phyloP scores from a whole-genome alignment of 306 rosid species.

The Arachis hypogaea region DNA sequence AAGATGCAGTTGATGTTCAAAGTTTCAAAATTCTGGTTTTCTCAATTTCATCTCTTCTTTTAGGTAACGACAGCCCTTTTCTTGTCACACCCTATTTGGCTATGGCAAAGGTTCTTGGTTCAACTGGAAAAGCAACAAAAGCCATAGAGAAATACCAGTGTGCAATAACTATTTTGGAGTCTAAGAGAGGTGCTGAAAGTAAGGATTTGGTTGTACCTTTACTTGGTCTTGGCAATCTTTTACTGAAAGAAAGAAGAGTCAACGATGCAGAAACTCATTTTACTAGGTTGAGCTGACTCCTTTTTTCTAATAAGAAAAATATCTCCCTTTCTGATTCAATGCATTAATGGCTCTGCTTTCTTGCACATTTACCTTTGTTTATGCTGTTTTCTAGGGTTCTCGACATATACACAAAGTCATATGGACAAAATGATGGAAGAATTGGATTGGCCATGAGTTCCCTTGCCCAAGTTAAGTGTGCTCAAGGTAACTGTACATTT shows the following conservation, averaged over 20 bases:
- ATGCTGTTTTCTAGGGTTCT: constrained; percentile 56
- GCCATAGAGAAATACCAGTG: constrained; percentile 64
- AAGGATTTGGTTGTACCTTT: constrained; percentile 82
- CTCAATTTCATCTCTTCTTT: constrained; percentile 35
- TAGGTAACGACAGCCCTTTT: constrained; percentile 63
- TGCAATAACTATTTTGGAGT: constrained; percentile 67
- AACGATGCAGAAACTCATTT: constrained; percentile 77
- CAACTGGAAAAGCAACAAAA: constrained; percentile 64
- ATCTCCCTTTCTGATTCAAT: constrained; percentile 13
- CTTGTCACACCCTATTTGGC: constrained; percentile 79
- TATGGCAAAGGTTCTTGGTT: constrained; percentile 72
- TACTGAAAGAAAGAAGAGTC: constrained; percentile 76
- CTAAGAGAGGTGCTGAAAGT: constrained; percentile 67
- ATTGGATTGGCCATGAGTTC: constrained; percentile 89
- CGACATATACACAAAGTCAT: constrained; percentile 57
- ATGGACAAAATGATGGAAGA: constrained; percentile 86
- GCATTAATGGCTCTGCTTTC: constrained; percentile 22
- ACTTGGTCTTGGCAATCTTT: constrained; percentile 76
- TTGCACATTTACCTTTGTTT: constrained; percentile 35
- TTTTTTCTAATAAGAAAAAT: background rate
- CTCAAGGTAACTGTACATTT: constrained; percentile 60
- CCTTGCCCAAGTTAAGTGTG: constrained; percentile 82
- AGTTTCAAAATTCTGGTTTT: constrained; percentile 19
- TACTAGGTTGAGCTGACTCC: constrained; percentile 56
- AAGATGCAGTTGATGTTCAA: constrained; percentile 22